Base-by-base conservation (phyloP, 2,329 filamentous ascomycete genomes). In the Penicillium frequentans region DNA sequence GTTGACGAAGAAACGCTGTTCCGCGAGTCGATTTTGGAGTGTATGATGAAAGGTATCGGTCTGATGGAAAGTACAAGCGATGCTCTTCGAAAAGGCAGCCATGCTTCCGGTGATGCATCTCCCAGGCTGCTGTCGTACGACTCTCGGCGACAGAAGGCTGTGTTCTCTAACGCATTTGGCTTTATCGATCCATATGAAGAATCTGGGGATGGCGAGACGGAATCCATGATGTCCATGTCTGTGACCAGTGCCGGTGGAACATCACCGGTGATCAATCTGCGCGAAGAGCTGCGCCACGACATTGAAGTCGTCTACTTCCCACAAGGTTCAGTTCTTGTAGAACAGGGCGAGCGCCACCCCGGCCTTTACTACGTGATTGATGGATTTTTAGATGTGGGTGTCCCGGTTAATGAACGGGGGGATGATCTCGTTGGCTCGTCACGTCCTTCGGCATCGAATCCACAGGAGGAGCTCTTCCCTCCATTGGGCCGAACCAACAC, bases 291-390 rank as follows among this genome's bases (percentile, higher is more conserved):
- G 76, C 89, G 89, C 61, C 89, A 96, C 60, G 95, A 99, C 52
- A 86, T 98, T 3, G 95, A 99, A 70, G 97, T 99, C 63, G 95
- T 99, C 6, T 98, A 90, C 77, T 99, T 99, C 64, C 93, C 93
- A 0, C 91, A 98, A 72, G 93, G 90, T 2, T 93, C 95, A 1
- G 90, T 99, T 0, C 82, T 99, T 16, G 93, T 99, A 0, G 95
- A 99, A 69, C 93, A 98, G 76, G 93, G 95, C 10, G 95, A 99
- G 73, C 85, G 95, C n/a, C 96, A 96, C 65, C 95, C 95, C 0
- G 95, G 95, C 0, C 74, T 99, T 0, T 99, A 99, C 77, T 99
- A 99, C 74, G 93, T 99, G 3, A 90, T 99, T 49, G 95, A 99
- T 72, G 95, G 95, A 0, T 99, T 99, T 67, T 79, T 99, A 35